Conservation (phyloP, 257 asterid species). For the Fraxinus excelsior region DNA sequence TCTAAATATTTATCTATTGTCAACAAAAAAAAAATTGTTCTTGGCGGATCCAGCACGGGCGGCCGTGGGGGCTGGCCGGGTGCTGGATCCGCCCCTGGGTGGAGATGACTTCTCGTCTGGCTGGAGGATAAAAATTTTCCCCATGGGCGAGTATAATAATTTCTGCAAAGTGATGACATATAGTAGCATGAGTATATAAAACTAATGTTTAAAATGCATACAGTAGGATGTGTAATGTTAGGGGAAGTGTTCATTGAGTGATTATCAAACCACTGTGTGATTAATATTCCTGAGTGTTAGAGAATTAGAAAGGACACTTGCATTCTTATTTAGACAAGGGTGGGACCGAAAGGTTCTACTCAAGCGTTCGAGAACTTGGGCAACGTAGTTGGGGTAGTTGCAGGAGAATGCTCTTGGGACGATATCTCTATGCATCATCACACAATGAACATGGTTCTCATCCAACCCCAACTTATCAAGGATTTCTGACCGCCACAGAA, state of each 20-base stretch:
- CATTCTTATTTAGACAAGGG: conserved; percentile 83
- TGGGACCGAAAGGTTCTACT: conserved; percentile 62
- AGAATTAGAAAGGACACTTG: conserved; percentile 28
- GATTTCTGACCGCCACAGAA: conserved; percentile 77
- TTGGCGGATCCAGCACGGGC: too few relatives aligned
- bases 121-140: conserved; percentile 77
- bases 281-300: not conserved
- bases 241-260: not conserved
- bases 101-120: conserved; percentile 79
- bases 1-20: too few relatives aligned
- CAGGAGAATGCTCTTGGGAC: conserved; percentile 95
- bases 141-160: conserved; percentile 78
- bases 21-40: too few relatives aligned
- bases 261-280: not conserved
- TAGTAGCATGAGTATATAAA: not conserved
- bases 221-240: not conserved
- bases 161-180: conserved; percentile 47
- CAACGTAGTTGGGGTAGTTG: conserved; percentile 69
- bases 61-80: too few relatives aligned
- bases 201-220: conserved; percentile 3
- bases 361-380: conserved; percentile 70
- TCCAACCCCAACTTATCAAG: conserved; percentile 63
- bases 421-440: conserved; percentile 88
- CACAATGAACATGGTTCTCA: conserved; percentile 68
- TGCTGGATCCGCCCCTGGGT: too few relatives aligned